A percentile compares a stretch with the other conserved stretches of the same genome.
phyloP scores from a whole-genome alignment of 768 basidiomycete genomes.

The Tremella mesenterica region DNA sequence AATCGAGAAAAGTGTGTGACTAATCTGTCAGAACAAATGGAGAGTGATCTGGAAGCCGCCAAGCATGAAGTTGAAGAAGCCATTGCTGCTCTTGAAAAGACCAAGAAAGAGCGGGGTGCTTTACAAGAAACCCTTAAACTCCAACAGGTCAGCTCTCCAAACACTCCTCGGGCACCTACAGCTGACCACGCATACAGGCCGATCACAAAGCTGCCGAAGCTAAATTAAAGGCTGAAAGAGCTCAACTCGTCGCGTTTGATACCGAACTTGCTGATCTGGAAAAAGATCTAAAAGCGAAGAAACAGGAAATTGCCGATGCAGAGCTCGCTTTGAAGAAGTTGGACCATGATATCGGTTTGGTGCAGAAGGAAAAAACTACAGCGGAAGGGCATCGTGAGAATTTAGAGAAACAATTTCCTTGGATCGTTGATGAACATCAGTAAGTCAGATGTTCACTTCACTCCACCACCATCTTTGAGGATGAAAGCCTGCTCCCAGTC shows the following conservation, averaged over 20 bases:
- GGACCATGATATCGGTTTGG: constrained; percentile 59
- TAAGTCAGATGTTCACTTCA: constrained; percentile 49
- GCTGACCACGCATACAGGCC: constrained; percentile 28
- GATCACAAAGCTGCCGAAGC: constrained; percentile 58
- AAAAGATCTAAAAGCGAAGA: constrained; percentile 69
- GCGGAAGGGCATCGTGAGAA: constrained; percentile 52
- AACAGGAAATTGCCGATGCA: constrained; percentile 57
- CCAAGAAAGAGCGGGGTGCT: constrained; percentile 58
- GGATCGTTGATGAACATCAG: constrained; percentile 84
- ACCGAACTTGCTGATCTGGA: constrained; percentile 78
- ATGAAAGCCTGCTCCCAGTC: no score
- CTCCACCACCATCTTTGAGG: no score
- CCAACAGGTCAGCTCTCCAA: constrained; percentile 23
- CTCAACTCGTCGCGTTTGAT: constrained; percentile 78
- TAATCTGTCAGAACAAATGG: constrained; percentile 60
- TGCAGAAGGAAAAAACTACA: constrained; percentile 59
- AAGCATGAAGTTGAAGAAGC: constrained; percentile 49
- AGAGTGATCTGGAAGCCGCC: constrained; percentile 59
- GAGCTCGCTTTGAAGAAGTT: constrained; percentile 60
- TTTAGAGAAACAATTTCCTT: constrained; percentile 73
- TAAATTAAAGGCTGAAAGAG: constrained; percentile 73
- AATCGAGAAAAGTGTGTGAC: not conserved
- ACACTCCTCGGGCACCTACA: not conserved
- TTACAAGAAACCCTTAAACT: constrained; percentile 45
- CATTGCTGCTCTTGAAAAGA: constrained; percentile 50